phyloP scores from a whole-genome alignment of 768 basidiomycete species.

The Tubosaeta sp. region DNA sequence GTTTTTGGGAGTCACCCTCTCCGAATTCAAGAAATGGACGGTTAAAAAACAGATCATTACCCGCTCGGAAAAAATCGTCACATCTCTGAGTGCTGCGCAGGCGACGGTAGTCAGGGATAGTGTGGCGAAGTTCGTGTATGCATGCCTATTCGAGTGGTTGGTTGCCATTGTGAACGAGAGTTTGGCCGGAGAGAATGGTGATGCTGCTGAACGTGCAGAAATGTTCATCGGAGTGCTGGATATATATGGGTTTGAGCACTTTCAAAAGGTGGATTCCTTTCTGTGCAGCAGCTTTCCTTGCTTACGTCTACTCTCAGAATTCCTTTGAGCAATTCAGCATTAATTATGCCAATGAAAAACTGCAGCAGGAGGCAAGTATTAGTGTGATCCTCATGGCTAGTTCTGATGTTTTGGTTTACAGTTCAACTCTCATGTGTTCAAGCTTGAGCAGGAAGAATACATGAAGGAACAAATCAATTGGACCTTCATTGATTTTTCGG shows the following conservation, averaged over 20 bases:
- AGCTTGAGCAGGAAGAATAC: slow-evolving; percentile 99
- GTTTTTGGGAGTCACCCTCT: slow-evolving; percentile 83
- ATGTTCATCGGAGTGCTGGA: slow-evolving; percentile 99
- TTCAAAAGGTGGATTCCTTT: slow-evolving; percentile 70
- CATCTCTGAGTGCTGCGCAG: slow-evolving; percentile 77
- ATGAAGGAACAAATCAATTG: slow-evolving; percentile 98
- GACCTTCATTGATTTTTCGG: slow-evolving; percentile 99
- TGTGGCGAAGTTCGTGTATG: slow-evolving; percentile 98
- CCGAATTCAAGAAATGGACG: slow-evolving; percentile 99
- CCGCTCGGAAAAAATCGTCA: slow-evolving; percentile 92
- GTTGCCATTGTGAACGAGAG: slow-evolving; percentile 97
- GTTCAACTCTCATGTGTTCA: slow-evolving; percentile 99
- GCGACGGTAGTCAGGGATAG: slow-evolving; percentile 93
- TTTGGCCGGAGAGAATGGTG: slow-evolving; percentile 90
- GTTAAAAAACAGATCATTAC: slow-evolving; percentile 97
- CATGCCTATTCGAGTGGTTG: slow-evolving; percentile 98
- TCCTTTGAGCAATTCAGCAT: slow-evolving; percentile 99
- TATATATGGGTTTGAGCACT: slow-evolving; percentile 97
- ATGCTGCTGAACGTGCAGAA: slow-evolving; percentile 84
- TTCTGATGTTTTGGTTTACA: slow-evolving; percentile 31
- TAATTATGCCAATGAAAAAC: slow-evolving; percentile 97
- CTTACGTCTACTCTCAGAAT: slow-evolving; percentile 44
- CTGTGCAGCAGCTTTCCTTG: neutral
- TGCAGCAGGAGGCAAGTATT: slow-evolving; percentile 85
- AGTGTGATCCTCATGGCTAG: neutral